These are phyloP conservation scores for Fusarium algeriense DNA, from an alignment of 2,329 filamentous ascomycete genomes.

Conservation along the genomic window DNA sequence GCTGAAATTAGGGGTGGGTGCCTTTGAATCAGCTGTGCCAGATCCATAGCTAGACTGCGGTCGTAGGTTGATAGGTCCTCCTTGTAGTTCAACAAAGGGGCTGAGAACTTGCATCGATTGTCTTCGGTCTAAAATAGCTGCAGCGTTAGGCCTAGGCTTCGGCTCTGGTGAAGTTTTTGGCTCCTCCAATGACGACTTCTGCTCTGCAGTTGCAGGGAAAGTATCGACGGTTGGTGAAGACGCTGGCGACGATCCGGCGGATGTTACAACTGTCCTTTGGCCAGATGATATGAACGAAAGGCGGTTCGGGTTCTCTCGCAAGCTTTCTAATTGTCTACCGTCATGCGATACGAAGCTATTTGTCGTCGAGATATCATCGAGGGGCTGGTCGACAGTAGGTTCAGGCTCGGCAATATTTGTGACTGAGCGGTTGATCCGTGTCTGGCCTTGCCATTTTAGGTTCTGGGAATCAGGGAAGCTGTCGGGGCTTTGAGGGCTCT, in stretches of 20 bases:
- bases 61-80: conserved; percentile 43
- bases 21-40: conserved; percentile 21
- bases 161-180: conserved; percentile 50
- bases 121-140: conserved; percentile 63
- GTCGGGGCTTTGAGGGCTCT: conserved; percentile 24
- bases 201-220: conserved; percentile 52
- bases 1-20: conserved; percentile 64
- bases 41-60: conserved; percentile 41
- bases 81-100: conserved; percentile 57
- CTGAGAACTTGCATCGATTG: conserved; percentile 64
- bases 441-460: conserved; percentile 22
- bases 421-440: conserved; percentile 23
- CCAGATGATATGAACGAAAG: conserved; percentile 71
- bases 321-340: conserved; percentile 67
- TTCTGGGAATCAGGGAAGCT: conserved; percentile 34
- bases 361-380: conserved; percentile 68
- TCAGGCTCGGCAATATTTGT: conserved; percentile 42
- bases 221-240: conserved; percentile 67
- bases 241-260: conserved; percentile 65
- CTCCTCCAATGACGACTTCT: conserved; percentile 39
- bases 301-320: conserved; percentile 68
- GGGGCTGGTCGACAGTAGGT: conserved; percentile 55
- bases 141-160: conserved; percentile 64
- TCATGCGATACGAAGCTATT: conserved; percentile 71
- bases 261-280: conserved; percentile 71